Evolutionary conservation across 345 rosid genomes (phyloP).

Genomic region (Crucihimalaya himalaica): DNA sequence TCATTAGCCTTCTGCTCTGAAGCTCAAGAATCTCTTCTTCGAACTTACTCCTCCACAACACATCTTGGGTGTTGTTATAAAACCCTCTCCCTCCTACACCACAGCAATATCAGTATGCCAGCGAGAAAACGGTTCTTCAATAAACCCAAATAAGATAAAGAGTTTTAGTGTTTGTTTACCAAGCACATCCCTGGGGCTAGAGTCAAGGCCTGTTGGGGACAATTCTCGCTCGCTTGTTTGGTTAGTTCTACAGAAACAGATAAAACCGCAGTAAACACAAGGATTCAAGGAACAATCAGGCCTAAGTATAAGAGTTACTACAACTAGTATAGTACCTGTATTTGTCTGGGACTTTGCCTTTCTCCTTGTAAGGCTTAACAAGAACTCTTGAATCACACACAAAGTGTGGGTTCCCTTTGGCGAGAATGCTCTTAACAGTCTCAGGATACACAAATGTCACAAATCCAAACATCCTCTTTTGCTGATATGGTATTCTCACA

Average conservation of each 20-base stretch:
- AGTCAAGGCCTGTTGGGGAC: constrained; percentile 78
- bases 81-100: constrained; percentile 65
- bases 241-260: constrained; percentile 32
- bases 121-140: neutral
- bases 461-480: constrained; percentile 96
- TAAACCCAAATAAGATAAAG: constrained; percentile 24
- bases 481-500: constrained; percentile 94
- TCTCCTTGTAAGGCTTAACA: constrained; percentile 96
- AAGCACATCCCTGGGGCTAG: constrained; percentile 61
- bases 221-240: constrained; percentile 33
- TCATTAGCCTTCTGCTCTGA: constrained; percentile 77
- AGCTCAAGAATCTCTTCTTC: constrained; percentile 81
- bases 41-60: constrained; percentile 50
- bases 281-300: constrained; percentile 6
- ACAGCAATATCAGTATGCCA: constrained; percentile 12
- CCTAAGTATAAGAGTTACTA: constrained; percentile 7
- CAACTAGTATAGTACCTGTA: constrained; percentile 50
- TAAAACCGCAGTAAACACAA: neutral
- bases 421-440: constrained; percentile 83
- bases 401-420: constrained; percentile 93
- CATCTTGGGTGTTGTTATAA: constrained; percentile 55
- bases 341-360: constrained; percentile 90
- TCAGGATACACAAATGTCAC: constrained; percentile 89
- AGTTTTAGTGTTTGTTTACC: constrained; percentile 39
- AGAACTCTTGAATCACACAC: constrained; percentile 91